Percentiles rank a stretch among this genome's conserved stretches.
phyloP scores from a whole-genome alignment of 805 yeast species.

The Candida ponderosae region DNA sequence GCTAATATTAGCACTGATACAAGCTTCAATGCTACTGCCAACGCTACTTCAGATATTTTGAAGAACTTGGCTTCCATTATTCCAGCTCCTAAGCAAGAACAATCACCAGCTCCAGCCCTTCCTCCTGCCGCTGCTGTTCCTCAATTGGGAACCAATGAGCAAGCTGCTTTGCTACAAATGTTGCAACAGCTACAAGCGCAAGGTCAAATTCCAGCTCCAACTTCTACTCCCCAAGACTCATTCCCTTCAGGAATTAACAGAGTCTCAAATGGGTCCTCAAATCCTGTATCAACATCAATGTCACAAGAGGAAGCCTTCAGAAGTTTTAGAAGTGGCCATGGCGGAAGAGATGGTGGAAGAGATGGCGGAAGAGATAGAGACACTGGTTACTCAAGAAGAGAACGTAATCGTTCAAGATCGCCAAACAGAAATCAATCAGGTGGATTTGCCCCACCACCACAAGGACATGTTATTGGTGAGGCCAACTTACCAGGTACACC shows the following conservation, averaged over 20 bases:
- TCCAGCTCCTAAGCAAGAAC: conserved; percentile 15
- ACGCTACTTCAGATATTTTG: conserved; percentile 54
- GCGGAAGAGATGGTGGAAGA: conserved; percentile 3
- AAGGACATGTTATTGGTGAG: conserved; percentile 42
- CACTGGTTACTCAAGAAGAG: conserved; percentile 11
- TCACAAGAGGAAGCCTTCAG: conserved; percentile 20
- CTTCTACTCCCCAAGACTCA: conserved; percentile 1
- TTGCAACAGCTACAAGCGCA: conserved; percentile 24
- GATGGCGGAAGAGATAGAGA: conserved; percentile 16
- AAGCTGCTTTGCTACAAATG: conserved; percentile 33
- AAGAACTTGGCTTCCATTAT: conserved; percentile 64
- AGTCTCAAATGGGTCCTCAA: no score
- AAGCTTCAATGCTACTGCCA: conserved; percentile 16
- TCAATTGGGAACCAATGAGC: conserved; percentile 15
- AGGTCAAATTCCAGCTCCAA: conserved; percentile 14
- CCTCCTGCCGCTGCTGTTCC: conserved; percentile 8
- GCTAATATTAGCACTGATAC: conserved; percentile 55
- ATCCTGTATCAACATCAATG: conserved; percentile 2
- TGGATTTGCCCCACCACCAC: conserved; percentile 13
- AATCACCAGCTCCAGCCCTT: conserved; percentile 4
- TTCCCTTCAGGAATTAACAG: conserved; percentile 7
- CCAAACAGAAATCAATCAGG: conserved; percentile 13
- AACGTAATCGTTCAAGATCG: conserved; percentile 21
- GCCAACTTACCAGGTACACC: conserved; percentile 62
- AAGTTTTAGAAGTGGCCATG: conserved; percentile 17